A percentile compares a stretch with the other conserved stretches of the same genome.
phyloP scores from a whole-genome alignment of 192 early-diverging fungal genomes.

The Mortierella claussenii region DNA sequence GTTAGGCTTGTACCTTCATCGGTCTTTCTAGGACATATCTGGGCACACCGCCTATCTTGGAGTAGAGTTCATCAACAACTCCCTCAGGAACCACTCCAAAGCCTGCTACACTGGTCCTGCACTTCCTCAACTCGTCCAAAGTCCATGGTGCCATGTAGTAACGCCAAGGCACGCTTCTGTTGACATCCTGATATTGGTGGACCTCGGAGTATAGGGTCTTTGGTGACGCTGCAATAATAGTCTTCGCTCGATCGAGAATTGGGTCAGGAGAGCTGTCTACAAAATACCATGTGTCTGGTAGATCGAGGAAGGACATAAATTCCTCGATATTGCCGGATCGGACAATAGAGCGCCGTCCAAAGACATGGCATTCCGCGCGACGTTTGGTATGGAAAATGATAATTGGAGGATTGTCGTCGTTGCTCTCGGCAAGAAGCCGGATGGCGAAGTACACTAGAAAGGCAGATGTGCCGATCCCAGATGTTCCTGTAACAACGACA shows the following conservation, averaged over 20 bases:
- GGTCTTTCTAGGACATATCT: conserved; percentile 36
- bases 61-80: conserved; percentile 17
- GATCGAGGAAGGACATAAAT: conserved; percentile 19
- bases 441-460: conserved; percentile 50
- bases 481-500: conserved; percentile 41
- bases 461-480: conserved; percentile 44
- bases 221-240: conserved; percentile 13
- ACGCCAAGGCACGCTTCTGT: conserved; percentile 4
- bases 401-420: conserved; percentile 20
- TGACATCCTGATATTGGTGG: conserved; percentile 15
- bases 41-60: conserved; percentile 26
- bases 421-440: conserved; percentile 26
- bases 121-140: conserved; percentile 8
- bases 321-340: conserved; percentile 14
- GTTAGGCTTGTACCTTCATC: neutral
- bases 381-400: conserved; percentile 26
- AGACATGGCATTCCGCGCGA: conserved; percentile 9
- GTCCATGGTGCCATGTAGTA: conserved; percentile 30
- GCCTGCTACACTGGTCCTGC: neutral
- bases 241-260: conserved; percentile 10
- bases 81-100: conserved; percentile 5
- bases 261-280: conserved; percentile 14
- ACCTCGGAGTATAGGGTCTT: conserved; percentile 6
- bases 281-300: conserved; percentile 19
- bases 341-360: conserved; percentile 16